These are phyloP conservation scores for Carex myosuroides DNA, from an alignment of 176 grass and related monocot genomes.

Conservation along the genomic window DNA sequence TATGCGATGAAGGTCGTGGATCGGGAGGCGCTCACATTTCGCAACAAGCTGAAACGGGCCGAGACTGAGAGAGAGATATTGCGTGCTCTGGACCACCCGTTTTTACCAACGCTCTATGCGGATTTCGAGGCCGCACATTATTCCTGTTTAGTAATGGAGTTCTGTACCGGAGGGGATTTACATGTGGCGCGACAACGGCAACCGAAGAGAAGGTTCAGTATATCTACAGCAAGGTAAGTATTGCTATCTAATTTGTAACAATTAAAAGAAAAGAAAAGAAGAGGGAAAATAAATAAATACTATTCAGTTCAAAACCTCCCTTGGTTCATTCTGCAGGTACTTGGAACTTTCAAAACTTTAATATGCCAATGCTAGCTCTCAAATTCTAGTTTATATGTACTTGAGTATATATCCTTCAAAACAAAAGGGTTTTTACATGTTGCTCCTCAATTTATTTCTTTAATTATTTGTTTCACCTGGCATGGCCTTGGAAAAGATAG, in stretches of 20 bases:
- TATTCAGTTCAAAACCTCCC: background rate
- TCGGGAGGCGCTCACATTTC: slow-evolving; percentile 64
- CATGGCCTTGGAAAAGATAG: background rate
- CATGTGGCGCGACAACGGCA: slow-evolving; percentile 78
- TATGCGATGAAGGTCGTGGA: slow-evolving; percentile 95
- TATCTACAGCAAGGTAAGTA: slow-evolving; percentile 46
- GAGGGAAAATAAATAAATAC: background rate
- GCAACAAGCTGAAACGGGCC: slow-evolving; percentile 72
- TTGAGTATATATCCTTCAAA: background rate
- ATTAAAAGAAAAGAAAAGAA: background rate
- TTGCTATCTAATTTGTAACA: background rate
- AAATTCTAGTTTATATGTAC: background rate
- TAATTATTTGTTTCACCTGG: background rate
- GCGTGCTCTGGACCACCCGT: slow-evolving; percentile 68
- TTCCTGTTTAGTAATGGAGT: slow-evolving; percentile 93
- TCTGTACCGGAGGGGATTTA: slow-evolving; percentile 78
- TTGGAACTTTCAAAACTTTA: background rate
- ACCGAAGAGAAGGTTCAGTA: slow-evolving; percentile 45
- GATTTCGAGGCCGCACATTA: slow-evolving; percentile 89
- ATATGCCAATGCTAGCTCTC: background rate
- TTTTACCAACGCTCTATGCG: slow-evolving; percentile 78
- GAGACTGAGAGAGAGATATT: slow-evolving; percentile 87
- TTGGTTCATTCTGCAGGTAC: background rate
- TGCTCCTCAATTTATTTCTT: background rate
- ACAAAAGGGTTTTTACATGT: background rate